Evolutionary conservation across 495 filamentous ascomycete species (phyloP), one percentile per base, ranked within the genome.

Genomic region (Bacidia gigantensis): DNA sequence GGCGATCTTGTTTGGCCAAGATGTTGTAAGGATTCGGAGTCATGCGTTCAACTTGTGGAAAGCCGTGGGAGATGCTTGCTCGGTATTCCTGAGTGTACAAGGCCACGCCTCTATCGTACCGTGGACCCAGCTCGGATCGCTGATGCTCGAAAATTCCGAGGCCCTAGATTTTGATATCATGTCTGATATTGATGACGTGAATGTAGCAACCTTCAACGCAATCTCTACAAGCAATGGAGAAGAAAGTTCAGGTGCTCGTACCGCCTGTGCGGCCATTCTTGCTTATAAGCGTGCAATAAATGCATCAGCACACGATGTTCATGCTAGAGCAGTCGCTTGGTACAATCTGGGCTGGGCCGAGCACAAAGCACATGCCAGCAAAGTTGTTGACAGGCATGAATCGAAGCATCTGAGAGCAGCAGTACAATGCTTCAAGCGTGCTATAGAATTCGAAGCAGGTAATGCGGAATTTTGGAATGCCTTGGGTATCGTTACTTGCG

Each of bases 391-490:
- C 22, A 65, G 69, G 62, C 67, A 77, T 56, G 50, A 66, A 1
- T 78, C 74, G 14, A 81, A 72, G 50, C 86, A 84, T 55, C 71
- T 94, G 21, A 90, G 83, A 65, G 82, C 87, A 21, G 76, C 90
- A 21, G 82, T 97, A 49, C 78, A 84, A 24, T 93, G 89, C 64
- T 99, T 99, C 78, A 99, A 97, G 67, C 76, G 87, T 48, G 85
- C 93, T 2, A 97, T 99, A 60, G 93, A 97, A 65, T 69, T 96
- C 1, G 92, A 99, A 64, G 84, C 93, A 5, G 85, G 89, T 25
- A 99, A 97, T 61, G 71, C 89, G 0, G 92, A 99, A 59, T 99
- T 97, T 65, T 99, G 92, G 92, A 96, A 95, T 64, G 80, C 92
- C 2, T 76, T 99, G 20, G 92, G 90, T 20, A 87, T 96, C 5